A percentile compares a stretch with the other conserved stretches of the same genome.
Evolutionary conservation across 2,329 filamentous ascomycete species (phyloP).

Genomic region (Penicillium sp.): DNA sequence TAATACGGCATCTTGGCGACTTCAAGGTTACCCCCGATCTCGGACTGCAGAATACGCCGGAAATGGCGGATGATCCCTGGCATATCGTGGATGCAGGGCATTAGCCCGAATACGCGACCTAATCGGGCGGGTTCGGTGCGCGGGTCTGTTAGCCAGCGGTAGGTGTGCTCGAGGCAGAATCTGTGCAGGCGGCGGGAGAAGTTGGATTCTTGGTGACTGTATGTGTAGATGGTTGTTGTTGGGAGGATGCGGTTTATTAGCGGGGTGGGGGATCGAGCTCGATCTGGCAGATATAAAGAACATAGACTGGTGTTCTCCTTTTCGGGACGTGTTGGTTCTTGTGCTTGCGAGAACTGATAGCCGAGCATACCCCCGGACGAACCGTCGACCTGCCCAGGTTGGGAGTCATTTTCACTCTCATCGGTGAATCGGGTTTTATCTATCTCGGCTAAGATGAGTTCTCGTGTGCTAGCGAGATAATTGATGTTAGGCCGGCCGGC

Average conservation of each 20-base stretch:
- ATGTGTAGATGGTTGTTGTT: conserved; percentile 45
- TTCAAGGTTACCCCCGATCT: conserved; percentile 25
- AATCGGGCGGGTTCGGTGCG: conserved; percentile 16
- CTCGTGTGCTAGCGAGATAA: conserved; percentile 13
- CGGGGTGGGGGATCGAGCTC: conserved; percentile 19
- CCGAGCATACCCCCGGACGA: conserved; percentile 11
- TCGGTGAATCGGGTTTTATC: neutral
- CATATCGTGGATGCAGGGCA: conserved; percentile 28
- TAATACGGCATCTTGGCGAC: conserved; percentile 24
- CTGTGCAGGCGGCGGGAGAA: conserved; percentile 74
- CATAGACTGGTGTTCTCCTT: neutral
- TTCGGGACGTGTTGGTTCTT: neutral
- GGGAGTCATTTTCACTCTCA: neutral
- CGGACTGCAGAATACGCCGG: conserved; percentile 16
- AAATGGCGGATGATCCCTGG: conserved; percentile 16
- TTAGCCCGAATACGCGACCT: conserved; percentile 27
- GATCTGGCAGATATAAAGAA: neutral
- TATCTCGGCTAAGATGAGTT: conserved; percentile 21
- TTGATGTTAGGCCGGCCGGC: neutral
- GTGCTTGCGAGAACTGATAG: conserved; percentile 10
- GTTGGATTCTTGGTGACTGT: conserved; percentile 64
- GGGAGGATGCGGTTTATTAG: conserved; percentile 25
- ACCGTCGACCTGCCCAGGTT: neutral
- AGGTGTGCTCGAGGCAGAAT: conserved; percentile 62
- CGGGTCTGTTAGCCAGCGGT: conserved; percentile 53